Conservation (phyloP, 1,284 basidiomycete genomes). For the Fomitopsis pinicola region DNA sequence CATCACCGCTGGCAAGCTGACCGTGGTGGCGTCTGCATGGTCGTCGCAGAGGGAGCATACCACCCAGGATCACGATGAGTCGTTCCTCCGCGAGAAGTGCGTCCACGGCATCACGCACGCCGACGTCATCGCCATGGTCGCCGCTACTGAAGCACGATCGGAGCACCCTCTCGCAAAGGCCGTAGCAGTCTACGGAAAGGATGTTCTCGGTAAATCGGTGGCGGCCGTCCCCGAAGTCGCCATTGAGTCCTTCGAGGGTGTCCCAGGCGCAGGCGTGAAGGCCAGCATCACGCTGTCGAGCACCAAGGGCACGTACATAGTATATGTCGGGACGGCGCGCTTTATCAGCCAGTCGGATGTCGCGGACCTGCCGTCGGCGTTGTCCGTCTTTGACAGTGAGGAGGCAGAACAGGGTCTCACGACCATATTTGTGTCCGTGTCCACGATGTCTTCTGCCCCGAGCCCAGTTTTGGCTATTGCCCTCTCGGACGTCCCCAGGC, state of each 20-base stretch:
- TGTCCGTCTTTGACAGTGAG: slow-evolving; percentile 59
- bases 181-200: slow-evolving; percentile 78
- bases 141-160: slow-evolving; percentile 84
- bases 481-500: slow-evolving; percentile 81
- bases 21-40: slow-evolving; percentile 77
- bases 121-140: slow-evolving; percentile 76
- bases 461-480: slow-evolving; percentile 49
- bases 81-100: slow-evolving; percentile 45
- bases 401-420: slow-evolving; percentile 77
- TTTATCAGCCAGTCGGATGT: slow-evolving; percentile 59
- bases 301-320: slow-evolving; percentile 37
- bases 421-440: slow-evolving; percentile 78
- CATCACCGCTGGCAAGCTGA: slow-evolving; percentile 84
- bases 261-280: slow-evolving; percentile 87
- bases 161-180: slow-evolving; percentile 97
- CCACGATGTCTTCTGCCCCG: slow-evolving; percentile 27
- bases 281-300: slow-evolving; percentile 51
- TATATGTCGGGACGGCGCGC: slow-evolving; percentile 73
- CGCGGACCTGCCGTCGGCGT: slow-evolving; percentile 48
- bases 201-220: slow-evolving; percentile 47
- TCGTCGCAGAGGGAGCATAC: slow-evolving; percentile 45
- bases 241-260: slow-evolving; percentile 76
- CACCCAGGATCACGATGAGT: slow-evolving; percentile 22
- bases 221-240: slow-evolving; percentile 32
- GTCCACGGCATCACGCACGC: slow-evolving; percentile 63